Evolutionary conservation across 495 filamentous ascomycete genomes (phyloP), one percentile per base, ranked within the genome.

Genomic region (Aspergillus wentii): DNA sequence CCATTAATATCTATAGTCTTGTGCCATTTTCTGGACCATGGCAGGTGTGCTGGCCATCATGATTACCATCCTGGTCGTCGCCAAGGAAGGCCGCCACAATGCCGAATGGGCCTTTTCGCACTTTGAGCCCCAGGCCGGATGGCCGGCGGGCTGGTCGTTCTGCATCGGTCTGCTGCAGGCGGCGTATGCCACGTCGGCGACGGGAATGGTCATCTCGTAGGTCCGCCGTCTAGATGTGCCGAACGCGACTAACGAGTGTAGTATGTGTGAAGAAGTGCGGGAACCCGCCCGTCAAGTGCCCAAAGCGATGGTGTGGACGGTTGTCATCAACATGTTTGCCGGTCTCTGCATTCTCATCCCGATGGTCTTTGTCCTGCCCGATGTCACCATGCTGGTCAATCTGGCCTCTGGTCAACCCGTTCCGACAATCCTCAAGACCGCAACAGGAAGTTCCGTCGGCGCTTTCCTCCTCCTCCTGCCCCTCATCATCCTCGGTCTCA

Each of bases 391-490:
- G 71, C 69, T 29, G 64, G 72, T 28, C 62, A 77, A 7, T 74
- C 71, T 49, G 55, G 83, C 14, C 63, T 79, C 5, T 66, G 80
- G 61, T 78, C 51, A 40, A 48, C 33, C 36, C 8, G 40, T 48
- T 2, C 27, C 35, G 6, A 11, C 37, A 11, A 19, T 37, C 8
- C 37, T 45, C 29, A 34, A 41, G 13, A 38, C 26, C 19, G 16
- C 41, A 13, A 43, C 27, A 14, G 51, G 38, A 34, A 40, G 40
- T 37, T 35, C 43, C 14, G 30, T 25, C 9, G 80, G 81, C 11
- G 80, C 77, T 1, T 77, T 85, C 30, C 79, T 69, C 5, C 65
- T 86, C 1, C 64, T 81, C 17, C 74, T 81, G 44, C 64, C 84
- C 6, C 70, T 84, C 36, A 64, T 85, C 4, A 71, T 79, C 21